Evolutionary conservation across 192 early-diverging fungal genomes (phyloP), one percentile per base, ranked within the genome.

Genomic region (Thamnidium elegans): DNA sequence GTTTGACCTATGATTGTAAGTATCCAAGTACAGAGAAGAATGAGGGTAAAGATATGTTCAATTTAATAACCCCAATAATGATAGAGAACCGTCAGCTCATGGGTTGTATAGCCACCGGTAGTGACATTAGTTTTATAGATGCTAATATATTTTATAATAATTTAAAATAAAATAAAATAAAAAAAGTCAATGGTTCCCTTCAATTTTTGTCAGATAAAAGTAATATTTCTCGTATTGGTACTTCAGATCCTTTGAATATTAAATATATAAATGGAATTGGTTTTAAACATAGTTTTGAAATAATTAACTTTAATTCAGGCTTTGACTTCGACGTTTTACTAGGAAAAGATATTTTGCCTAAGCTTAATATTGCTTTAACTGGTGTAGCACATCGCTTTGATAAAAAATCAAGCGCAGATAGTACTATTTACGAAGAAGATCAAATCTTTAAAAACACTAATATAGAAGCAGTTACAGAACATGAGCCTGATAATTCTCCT

Each of bases 401-500:
- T 47, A 36, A 36, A 4, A 7, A 36, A 7, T 36, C 34, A 36
- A 7, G 7, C 7, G 7, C 7, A 7, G 7, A 36, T 7, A 11
- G 11, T 47, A 47, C 45, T 7, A 11, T 15, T n/a, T 3, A 3
- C 2, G 45, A 11, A 15, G 45, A 47, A 7, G 45, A 3, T 3
- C 10, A 15, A 11, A 56, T 56, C 5, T 39, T 19, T 43, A n/a
- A 56, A 13, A 56, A 42, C 32, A 6, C 32, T 17, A 56, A 56
- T 39, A 56, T 56, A 39, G 55, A 56, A 19, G 32, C 14, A 17
- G 34, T 19, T 6, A 19, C 6, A 0, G 47, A 61, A 13, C 7
- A 45, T 47, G 23, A 31, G 15, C 58, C 58, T 26, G 45, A 61
- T 61, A 61, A 61, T 30, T 61, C 58, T 32, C 58, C 44, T 32